A percentile compares a stretch with the other conserved stretches of the same genome.
These are phyloP conservation scores for Austroboletus eburneus DNA, from an alignment of 768 basidiomycete species.

Conservation along the genomic window DNA sequence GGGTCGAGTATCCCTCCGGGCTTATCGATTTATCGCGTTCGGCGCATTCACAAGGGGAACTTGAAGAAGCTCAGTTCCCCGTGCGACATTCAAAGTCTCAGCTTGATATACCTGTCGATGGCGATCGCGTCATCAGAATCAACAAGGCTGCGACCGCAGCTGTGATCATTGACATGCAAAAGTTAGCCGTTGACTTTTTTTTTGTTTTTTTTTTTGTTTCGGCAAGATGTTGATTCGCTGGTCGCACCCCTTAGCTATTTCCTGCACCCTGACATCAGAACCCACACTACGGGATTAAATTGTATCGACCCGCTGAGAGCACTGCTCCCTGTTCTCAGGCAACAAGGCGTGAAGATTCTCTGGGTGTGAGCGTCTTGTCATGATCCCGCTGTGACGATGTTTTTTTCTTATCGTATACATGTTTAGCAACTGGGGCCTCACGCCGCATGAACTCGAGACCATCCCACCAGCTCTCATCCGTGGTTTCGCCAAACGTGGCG, in stretches of 20 bases:
- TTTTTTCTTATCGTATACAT: not conserved
- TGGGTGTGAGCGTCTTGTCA: constrained; percentile 51
- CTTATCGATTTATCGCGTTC: constrained; percentile 58
- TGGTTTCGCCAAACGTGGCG: constrained; percentile 47
- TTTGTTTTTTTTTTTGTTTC: not conserved
- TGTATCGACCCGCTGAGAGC: constrained; percentile 55
- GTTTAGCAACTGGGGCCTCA: constrained; percentile 67
- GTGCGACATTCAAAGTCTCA: constrained; percentile 36
- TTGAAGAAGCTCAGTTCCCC: constrained; percentile 24
- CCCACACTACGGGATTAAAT: constrained; percentile 50
- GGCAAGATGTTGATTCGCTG: constrained; percentile 4
- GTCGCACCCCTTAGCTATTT: constrained; percentile 45
- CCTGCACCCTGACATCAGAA: constrained; percentile 55
- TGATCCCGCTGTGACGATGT: not conserved
- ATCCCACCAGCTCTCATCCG: constrained; percentile 59
- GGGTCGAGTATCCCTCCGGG: constrained; percentile 67
- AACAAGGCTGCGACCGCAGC: constrained; percentile 47
- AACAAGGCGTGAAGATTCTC: constrained; percentile 51
- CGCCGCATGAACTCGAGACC: constrained; percentile 55
- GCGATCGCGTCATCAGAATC: constrained; percentile 47
- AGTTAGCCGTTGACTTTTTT: constrained; percentile 34
- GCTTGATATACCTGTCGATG: constrained; percentile 52
- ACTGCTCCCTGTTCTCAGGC: constrained; percentile 44
- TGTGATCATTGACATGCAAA: constrained; percentile 74
- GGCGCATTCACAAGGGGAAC: constrained; percentile 31